Evolutionary conservation across 2,329 filamentous ascomycete species (phyloP).

Genomic region (Aspergillus sp.): DNA sequence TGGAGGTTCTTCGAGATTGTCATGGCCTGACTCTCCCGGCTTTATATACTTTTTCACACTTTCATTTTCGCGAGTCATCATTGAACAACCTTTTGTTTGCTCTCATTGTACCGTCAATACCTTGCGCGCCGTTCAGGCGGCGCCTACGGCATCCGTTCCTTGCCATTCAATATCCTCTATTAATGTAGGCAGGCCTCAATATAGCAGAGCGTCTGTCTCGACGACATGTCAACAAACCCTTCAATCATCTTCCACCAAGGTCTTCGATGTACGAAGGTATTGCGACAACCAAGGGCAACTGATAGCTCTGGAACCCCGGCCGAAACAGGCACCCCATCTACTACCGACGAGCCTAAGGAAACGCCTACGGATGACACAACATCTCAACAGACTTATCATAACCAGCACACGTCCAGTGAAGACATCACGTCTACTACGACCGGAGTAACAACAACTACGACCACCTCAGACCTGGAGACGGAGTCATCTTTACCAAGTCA

Average conservation of each 20-base stretch:
- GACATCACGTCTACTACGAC: background rate
- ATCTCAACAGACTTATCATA: background rate
- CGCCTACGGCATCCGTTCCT: too few species aligned
- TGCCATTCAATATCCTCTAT: too few species aligned
- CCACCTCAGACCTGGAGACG: background rate
- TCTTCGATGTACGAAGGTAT: slow-evolving; percentile 26
- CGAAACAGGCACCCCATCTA: background rate
- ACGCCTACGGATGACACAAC: background rate
- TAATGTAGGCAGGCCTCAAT: background rate
- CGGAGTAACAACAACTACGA: background rate
- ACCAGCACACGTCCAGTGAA: background rate
- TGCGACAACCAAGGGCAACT: slow-evolving; percentile 18
- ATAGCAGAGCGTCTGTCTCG: background rate
- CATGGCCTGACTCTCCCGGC: too few species aligned
- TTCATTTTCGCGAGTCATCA: too few species aligned
- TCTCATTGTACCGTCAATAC: too few species aligned
- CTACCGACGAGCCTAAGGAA: background rate
- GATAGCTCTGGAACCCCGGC: background rate
- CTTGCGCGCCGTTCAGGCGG: too few species aligned
- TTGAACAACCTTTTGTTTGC: too few species aligned
- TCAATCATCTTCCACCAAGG: slow-evolving; percentile 24
- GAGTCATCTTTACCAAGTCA: background rate
- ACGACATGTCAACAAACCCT: slow-evolving; percentile 27
- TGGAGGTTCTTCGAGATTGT: too few species aligned
- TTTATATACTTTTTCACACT: too few species aligned